Evolutionary conservation across 345 rosid genomes (phyloP).

Genomic region (Eucalyptus pumila): DNA sequence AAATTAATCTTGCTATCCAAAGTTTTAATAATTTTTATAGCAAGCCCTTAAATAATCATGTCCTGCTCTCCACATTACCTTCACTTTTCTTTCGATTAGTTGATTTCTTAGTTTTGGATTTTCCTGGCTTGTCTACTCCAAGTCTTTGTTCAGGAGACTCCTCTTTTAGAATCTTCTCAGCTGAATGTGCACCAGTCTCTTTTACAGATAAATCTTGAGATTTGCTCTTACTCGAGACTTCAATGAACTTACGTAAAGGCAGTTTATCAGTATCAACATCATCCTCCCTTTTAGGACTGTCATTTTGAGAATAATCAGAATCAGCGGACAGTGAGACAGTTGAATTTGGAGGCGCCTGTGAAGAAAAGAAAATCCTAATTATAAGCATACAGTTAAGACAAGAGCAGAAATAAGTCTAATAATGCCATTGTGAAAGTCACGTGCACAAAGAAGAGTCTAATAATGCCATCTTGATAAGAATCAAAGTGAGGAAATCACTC

Average conservation of each 20-base stretch:
- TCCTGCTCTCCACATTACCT: constrained; percentile 2
- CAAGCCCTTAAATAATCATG: neutral
- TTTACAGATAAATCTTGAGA: neutral
- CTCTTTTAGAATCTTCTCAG: constrained; percentile 6
- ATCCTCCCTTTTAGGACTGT: constrained; percentile 18
- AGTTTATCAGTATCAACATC: constrained; percentile 2
- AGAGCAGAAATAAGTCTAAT: neutral
- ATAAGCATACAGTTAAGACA: neutral
- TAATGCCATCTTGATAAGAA: neutral
- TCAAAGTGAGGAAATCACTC: neutral
- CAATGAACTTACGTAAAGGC: constrained; percentile 4
- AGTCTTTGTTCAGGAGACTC: constrained; percentile 8
- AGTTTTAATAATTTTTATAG: neutral
- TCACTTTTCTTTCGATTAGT: neutral
- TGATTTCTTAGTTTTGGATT: constrained; percentile 17
- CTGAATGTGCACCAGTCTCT: neutral
- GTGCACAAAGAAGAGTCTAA: neutral
- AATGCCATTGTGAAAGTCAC: neutral
- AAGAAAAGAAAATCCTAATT: neutral
- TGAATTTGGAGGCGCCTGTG: constrained; percentile 51
- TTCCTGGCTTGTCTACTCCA: constrained; percentile 3
- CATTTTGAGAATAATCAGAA: constrained; percentile 35
- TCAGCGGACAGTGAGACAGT: constrained; percentile 33
- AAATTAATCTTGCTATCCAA: neutral
- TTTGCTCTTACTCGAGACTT: constrained; percentile 1